Evolutionary conservation across 2,329 filamentous ascomycete species (phyloP).

Genomic region (Mollisiaceae sp.): DNA sequence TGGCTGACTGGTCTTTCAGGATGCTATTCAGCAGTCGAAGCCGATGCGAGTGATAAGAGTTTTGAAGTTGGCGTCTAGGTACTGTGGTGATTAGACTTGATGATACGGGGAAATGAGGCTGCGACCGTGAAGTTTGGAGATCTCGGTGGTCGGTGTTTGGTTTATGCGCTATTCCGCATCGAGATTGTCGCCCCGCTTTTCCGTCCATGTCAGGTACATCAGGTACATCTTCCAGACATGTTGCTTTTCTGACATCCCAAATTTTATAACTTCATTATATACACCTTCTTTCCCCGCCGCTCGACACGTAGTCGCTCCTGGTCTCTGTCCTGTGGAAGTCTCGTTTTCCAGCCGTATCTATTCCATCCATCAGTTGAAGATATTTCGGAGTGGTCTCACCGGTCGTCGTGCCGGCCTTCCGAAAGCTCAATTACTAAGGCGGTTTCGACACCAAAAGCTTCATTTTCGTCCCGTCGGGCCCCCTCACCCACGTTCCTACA

Average conservation of each 20-base stretch:
- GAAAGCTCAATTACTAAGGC: conserved; percentile 1
- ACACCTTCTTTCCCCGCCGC: neutral
- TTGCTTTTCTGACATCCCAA: neutral
- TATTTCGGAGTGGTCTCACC: neutral
- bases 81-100: neutral
- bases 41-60: too few species aligned
- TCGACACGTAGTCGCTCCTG: neutral
- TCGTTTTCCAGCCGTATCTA: neutral
- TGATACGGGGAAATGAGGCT: neutral
- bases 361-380: neutral
- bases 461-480: neutral
- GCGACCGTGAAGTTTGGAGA: neutral
- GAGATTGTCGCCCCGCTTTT: neutral
- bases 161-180: neutral
- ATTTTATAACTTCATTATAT: neutral
- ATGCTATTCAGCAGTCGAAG: too few species aligned
- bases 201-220: conserved; percentile 2
- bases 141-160: neutral
- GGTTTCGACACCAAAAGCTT: neutral
- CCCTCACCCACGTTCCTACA: conserved; percentile 1
- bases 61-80: too few species aligned
- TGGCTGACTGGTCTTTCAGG: too few species aligned
- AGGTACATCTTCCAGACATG: neutral
- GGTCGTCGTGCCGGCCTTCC: neutral
- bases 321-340: neutral